Conservation (phyloP, 2,329 filamentous ascomycete genomes). For the Plenodomus biglobosus region DNA sequence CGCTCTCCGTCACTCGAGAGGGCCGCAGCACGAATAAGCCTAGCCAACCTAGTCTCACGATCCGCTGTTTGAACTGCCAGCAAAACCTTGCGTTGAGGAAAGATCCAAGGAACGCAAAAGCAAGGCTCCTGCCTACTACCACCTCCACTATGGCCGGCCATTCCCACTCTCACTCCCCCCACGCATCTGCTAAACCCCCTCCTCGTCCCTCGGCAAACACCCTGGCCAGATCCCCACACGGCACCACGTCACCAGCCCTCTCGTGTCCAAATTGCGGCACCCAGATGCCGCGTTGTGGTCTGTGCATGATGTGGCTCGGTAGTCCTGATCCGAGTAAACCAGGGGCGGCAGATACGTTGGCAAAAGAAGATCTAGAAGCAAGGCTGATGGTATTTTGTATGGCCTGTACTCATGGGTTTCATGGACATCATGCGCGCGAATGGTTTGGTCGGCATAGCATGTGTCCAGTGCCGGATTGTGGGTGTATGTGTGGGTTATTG, state of each 20-base stretch:
- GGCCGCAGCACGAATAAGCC: constrained; percentile 65
- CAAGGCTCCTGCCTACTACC: constrained; percentile 27
- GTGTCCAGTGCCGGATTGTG: constrained; percentile 59
- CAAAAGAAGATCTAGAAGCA: constrained; percentile 53
- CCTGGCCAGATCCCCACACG: constrained; percentile 8
- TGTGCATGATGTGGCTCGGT: constrained; percentile 65
- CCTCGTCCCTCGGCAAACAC: constrained; percentile 5
- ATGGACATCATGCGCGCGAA: constrained; percentile 62
- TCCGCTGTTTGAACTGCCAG: constrained; percentile 76
- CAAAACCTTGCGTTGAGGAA: constrained; percentile 53
- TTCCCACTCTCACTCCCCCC: not conserved
- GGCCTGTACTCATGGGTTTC: constrained; percentile 64
- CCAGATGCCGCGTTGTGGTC: constrained; percentile 63
- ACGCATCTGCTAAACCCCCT: not conserved
- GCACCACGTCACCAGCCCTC: constrained; percentile 47
- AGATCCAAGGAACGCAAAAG: constrained; percentile 22
- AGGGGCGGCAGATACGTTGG: constrained; percentile 38
- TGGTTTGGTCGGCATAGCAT: constrained; percentile 61
- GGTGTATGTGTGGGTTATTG: constrained; percentile 54
- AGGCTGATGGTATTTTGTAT: constrained; percentile 63
- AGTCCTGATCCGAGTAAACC: constrained; percentile 56
- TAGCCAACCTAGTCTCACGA: constrained; percentile 66
- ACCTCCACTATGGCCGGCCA: too few species aligned
- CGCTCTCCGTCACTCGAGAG: constrained; percentile 63
- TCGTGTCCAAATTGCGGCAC: constrained; percentile 63